Conservation (phyloP, 805 yeast genomes). For the Brettanomyces bruxellensis region DNA sequence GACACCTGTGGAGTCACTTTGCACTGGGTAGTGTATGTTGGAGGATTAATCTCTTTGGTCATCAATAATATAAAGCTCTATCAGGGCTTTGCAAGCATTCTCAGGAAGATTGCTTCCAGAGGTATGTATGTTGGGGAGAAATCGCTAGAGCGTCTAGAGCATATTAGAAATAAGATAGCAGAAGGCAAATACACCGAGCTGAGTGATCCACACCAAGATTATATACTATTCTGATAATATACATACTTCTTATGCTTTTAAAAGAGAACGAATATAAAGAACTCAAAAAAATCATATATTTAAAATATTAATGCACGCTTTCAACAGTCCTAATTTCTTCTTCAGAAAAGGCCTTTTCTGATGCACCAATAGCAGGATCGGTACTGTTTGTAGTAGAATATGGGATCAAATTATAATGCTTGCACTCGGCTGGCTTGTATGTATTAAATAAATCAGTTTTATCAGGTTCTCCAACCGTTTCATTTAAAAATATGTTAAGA, state of each 20-base stretch:
- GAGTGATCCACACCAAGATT: conserved; percentile 3
- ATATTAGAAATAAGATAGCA: neutral
- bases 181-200: neutral
- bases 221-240: conserved; percentile 20
- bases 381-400: neutral
- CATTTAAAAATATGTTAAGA: conserved; percentile 28
- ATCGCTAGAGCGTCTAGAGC: conserved; percentile 1
- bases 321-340: neutral
- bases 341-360: neutral
- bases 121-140: conserved; percentile 1
- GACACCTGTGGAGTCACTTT: conserved; percentile 1
- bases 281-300: too few species aligned
- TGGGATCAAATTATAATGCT: neutral
- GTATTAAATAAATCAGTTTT: conserved; percentile 1
- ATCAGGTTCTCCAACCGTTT: conserved; percentile 16
- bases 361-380: neutral
- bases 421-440: neutral
- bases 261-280: neutral
- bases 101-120: neutral
- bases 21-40: conserved; percentile 3
- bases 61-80: neutral
- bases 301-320: neutral
- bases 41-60: neutral
- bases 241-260: neutral
- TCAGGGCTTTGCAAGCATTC: neutral